These are phyloP conservation scores for Ophiostoma ulmi DNA, from an alignment of 2,329 filamentous ascomycete genomes.

Conservation along the genomic window DNA sequence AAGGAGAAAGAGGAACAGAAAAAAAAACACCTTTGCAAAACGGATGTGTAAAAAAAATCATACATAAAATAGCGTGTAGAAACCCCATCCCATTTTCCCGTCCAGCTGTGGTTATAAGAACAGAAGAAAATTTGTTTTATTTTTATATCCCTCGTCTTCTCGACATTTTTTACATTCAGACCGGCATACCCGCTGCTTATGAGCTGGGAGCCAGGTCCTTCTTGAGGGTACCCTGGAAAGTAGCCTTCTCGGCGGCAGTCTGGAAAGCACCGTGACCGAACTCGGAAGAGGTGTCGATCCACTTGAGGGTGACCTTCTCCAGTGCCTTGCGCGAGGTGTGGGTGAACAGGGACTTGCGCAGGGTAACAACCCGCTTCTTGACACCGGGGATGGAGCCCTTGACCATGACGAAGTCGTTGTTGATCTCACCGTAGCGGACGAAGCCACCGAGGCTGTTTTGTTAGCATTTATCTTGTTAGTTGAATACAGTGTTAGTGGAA, in stretches of 20 bases:
- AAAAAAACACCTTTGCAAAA: conserved; percentile 13
- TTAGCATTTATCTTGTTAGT: conserved; percentile 18
- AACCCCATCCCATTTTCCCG: conserved; percentile 20
- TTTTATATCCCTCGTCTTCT: conserved; percentile 15
- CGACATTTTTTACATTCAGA: conserved; percentile 17
- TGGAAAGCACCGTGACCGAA: conserved; percentile 99
- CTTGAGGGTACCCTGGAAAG: conserved; percentile 98
- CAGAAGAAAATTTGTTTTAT: conserved; percentile 32
- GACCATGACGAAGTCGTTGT: conserved; percentile 96
- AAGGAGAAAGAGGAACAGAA: conserved; percentile 14
- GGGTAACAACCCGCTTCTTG: conserved; percentile 99
- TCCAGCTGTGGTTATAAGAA: conserved; percentile 33
- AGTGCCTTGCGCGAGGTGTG: conserved; percentile 93
- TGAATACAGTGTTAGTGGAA: conserved; percentile 34
- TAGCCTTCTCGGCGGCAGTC: conserved; percentile 95
- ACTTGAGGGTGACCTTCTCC: conserved; percentile 99
- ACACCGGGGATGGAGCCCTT: conserved; percentile 97
- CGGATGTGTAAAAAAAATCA: conserved; percentile 20
- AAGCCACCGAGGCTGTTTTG: conserved; percentile 83
- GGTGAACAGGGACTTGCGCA: conserved; percentile 96
- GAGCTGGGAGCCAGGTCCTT: conserved; percentile 67
- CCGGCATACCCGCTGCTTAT: conserved; percentile 31
- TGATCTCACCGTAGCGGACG: conserved; percentile 98
- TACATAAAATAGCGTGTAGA: conserved; percentile 21
- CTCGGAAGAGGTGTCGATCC: conserved; percentile 99